phyloP scores from a whole-genome alignment of 495 filamentous ascomycete genomes.

The Sphaerosporella brunnea region DNA sequence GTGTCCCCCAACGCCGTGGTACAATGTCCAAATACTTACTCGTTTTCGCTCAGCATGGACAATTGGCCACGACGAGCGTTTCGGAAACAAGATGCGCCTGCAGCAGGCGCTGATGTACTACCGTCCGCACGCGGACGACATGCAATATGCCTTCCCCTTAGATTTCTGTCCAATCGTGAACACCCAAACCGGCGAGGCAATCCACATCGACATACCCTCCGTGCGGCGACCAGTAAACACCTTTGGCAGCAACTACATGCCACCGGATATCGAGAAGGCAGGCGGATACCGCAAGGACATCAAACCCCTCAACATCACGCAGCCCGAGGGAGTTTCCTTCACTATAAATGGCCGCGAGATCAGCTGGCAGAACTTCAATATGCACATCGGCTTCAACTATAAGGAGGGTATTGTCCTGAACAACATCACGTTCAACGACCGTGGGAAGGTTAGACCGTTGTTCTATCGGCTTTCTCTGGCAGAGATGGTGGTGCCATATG shows the following conservation, averaged over 20 bases:
- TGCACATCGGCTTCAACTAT: conserved; percentile 92
- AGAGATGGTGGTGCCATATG: conserved; percentile 95
- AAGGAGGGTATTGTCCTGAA: conserved; percentile 84
- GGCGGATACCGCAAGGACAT: conserved; percentile 64
- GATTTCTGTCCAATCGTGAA: conserved; percentile 93
- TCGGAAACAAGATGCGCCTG: conserved; percentile 59
- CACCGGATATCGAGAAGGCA: conserved; percentile 49
- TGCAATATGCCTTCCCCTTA: conserved; percentile 77
- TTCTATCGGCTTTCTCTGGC: conserved; percentile 88
- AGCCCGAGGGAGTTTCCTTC: conserved; percentile 89
- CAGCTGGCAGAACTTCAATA: conserved; percentile 87
- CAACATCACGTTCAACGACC: conserved; percentile 82
- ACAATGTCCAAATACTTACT: not conserved
- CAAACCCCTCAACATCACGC: conserved; percentile 89
- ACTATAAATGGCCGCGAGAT: conserved; percentile 59
- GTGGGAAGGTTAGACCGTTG: conserved; percentile 57
- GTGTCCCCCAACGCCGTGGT: too few species aligned
- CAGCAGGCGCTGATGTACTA: conserved; percentile 97
- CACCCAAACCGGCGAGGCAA: conserved; percentile 61
- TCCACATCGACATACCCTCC: conserved; percentile 76
- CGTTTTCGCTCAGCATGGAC: conserved; percentile 52
- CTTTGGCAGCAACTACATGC: conserved; percentile 65
- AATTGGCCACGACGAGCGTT: conserved; percentile 86
- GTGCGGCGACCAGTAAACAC: conserved; percentile 63
- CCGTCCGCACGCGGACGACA: conserved; percentile 67